Percentiles rank a stretch among this genome's conserved stretches.
Evolutionary conservation across 2,329 filamentous ascomycete species (phyloP).

Genomic region (Aspergillus novoparasiticus): DNA sequence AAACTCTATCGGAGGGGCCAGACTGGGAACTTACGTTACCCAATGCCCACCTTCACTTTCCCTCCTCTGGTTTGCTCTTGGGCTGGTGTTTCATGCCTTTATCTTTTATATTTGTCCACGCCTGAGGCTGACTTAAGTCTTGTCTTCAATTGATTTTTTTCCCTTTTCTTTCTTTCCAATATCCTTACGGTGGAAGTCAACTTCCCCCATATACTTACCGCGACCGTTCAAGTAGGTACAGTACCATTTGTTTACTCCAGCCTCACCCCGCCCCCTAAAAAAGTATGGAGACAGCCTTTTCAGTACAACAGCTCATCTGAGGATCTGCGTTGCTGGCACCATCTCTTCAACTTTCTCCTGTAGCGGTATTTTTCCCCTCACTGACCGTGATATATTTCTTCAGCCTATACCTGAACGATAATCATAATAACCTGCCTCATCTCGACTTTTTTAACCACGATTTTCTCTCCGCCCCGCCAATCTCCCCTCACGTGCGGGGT

Average conservation of each 20-base stretch:
- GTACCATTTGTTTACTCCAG: not conserved
- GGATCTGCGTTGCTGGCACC: not conserved
- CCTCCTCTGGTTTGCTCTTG: not conserved
- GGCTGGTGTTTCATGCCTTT: not conserved
- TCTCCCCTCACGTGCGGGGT: slow-evolving; percentile 28
- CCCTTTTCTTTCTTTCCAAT: not conserved
- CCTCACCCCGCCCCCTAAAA: not conserved
- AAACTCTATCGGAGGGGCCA: slow-evolving; percentile 5
- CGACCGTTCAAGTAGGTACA: not conserved
- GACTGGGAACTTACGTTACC: slow-evolving; percentile 4
- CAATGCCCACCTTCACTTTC: not conserved
- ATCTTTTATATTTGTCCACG: not conserved
- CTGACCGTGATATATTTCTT: not conserved
- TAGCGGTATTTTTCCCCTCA: not conserved
- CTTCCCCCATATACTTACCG: not conserved
- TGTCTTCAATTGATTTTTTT: not conserved
- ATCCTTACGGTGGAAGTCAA: not conserved
- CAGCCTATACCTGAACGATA: not conserved
- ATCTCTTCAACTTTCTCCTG: not conserved
- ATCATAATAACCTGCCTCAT: not conserved
- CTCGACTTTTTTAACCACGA: not conserved
- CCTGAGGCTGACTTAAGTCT: not conserved
- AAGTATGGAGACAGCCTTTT: not conserved
- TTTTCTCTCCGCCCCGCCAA: slow-evolving; percentile 13
- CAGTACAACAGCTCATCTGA: not conserved